Base-by-base conservation (phyloP, 495 filamentous ascomycete species). In the Corynascus novoguineensis region DNA sequence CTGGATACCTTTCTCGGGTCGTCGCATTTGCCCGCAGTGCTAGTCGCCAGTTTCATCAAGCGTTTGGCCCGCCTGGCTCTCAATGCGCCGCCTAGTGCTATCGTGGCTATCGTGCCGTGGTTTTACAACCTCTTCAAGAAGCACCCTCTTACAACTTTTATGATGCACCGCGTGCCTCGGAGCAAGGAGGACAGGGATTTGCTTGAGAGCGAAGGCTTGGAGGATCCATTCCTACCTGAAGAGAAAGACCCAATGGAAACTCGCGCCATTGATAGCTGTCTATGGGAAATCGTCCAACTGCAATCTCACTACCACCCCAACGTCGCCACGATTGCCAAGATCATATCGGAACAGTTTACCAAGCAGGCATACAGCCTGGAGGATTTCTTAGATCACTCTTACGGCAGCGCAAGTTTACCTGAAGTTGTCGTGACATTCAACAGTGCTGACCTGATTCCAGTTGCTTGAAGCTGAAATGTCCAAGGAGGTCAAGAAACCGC, bases 21-120 rank as follows among this genome's bases (percentile, higher is more conserved):
- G 0, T 89, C 89, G 12, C 95, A 97, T 82, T 78, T 99, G 57
- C 95, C 95, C 10, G 89, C 90, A 31, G 81, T 85, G 7, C 75
- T 99, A 17, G 87, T 97, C 14, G 92, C 95, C 11, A 93, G 88
- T 65, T 99, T 99, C 73, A 87, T 99, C 73, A 99, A 99, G 71
- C 83, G 86, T 32, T 78, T 99, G 12, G 78, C 93, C 14, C 79
- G 95, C 55, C 76, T 97, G 22, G 81, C 85, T 14, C 82, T 99
- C 14, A 82, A 85, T 63, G 92, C 89, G 0, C 92, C 95, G 5
- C 93, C 95, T 0, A 80, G 86, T 22, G 92, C 87, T 7, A 87
- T 97, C 60, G 90, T 97, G 8, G 85, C 81, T 17, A 85, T 95
- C 32, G 81, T 97, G 25, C 95, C 95, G 31, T 95, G 88, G 81